Evolutionary conservation across 1,284 basidiomycete species (phyloP).

Genomic region (Microbotryum saponariae): DNA sequence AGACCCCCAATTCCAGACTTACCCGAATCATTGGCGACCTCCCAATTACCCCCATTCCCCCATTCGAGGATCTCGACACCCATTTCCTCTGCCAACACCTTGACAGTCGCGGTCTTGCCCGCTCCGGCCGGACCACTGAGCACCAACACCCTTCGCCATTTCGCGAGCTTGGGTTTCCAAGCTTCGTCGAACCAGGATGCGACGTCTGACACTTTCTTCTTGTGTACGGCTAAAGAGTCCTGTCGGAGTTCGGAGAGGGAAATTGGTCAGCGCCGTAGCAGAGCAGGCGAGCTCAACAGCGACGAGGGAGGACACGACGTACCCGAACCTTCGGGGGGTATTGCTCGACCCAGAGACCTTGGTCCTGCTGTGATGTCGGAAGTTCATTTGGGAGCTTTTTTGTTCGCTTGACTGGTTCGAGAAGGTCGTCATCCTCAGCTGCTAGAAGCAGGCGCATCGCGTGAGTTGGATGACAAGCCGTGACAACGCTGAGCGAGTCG

Average conservation of each 20-base stretch:
- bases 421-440: slow-evolving; percentile 16
- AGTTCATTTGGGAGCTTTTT: slow-evolving; percentile 1
- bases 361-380: background rate
- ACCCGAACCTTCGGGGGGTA: slow-evolving; percentile 55
- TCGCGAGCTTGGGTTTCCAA: slow-evolving; percentile 51
- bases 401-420: slow-evolving; percentile 5
- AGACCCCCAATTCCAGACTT: background rate
- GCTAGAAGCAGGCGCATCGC: background rate
- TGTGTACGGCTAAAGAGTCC: slow-evolving; percentile 77
- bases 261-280: background rate
- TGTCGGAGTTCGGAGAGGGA: background rate
- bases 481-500: background rate
- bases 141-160: slow-evolving; percentile 58
- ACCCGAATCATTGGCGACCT: slow-evolving; percentile 6
- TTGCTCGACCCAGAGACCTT: slow-evolving; percentile 8
- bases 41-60: slow-evolving; percentile 49
- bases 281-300: background rate
- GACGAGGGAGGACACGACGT: slow-evolving; percentile 16
- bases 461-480: background rate
- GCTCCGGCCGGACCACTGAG: slow-evolving; percentile 84
- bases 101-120: slow-evolving; percentile 80
- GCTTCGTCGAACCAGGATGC: slow-evolving; percentile 78
- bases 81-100: slow-evolving; percentile 65
- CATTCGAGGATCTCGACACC: slow-evolving; percentile 80
- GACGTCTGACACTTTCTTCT: slow-evolving; percentile 75